phyloP scores from a whole-genome alignment of 495 filamentous ascomycete genomes.

The Xylaria telfairii region DNA sequence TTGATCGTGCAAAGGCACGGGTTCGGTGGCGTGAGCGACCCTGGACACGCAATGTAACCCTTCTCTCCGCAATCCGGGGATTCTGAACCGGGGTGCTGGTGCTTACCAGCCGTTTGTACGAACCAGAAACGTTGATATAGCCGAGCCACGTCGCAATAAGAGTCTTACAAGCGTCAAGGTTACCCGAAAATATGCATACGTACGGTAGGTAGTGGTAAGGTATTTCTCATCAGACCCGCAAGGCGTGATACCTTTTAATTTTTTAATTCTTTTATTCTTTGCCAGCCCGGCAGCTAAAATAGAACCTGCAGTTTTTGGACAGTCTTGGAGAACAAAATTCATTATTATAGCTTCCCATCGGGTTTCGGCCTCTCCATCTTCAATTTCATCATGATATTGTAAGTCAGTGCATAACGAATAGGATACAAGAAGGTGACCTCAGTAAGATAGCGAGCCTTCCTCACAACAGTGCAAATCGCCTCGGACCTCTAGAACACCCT shows the following conservation, averaged over 20 bases:
- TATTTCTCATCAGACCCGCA: not conserved
- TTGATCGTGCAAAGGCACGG: slow-evolving; percentile 15
- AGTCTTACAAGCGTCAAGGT: not conserved
- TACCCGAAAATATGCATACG: not conserved
- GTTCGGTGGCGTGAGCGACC: slow-evolving; percentile 18
- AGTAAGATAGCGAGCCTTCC: no score
- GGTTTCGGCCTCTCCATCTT: not conserved
- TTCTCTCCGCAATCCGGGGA: slow-evolving; percentile 13
- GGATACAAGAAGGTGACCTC: no score
- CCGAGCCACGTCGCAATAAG: not conserved
- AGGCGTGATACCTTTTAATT: not conserved
- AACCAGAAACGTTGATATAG: not conserved
- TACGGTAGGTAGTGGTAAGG: no score
- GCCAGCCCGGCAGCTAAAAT: not conserved
- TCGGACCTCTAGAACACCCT: no score
- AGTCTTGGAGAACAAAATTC: no score
- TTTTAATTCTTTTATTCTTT: no score
- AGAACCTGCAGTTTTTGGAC: not conserved
- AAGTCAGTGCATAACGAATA: no score
- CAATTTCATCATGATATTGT: not conserved
- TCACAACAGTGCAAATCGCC: no score
- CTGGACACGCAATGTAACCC: slow-evolving; percentile 23
- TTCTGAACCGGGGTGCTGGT: slow-evolving; percentile 14
- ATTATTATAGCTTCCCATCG: no score
- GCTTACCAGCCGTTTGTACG: not conserved